Conservation (phyloP, 805 yeast species). For the Ogataea pignaliae region DNA sequence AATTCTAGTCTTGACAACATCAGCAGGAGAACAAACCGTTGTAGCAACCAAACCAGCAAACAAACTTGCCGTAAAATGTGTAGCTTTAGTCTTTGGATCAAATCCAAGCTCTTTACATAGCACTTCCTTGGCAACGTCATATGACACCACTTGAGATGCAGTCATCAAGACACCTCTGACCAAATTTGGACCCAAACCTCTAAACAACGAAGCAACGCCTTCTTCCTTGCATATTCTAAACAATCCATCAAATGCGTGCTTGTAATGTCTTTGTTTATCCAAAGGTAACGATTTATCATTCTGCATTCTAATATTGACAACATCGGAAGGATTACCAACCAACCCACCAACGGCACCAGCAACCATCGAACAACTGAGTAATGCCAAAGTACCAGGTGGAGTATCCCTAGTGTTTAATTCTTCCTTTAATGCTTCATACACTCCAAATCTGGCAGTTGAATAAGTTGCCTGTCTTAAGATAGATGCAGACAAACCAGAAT, state of each 20-base stretch:
- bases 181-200: slow-evolving; percentile 76
- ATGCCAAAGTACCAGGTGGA: slow-evolving; percentile 45
- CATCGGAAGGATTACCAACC: slow-evolving; percentile 85
- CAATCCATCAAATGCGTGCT: slow-evolving; percentile 76
- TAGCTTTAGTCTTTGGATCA: slow-evolving; percentile 57
- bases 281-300: slow-evolving; percentile 70
- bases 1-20: slow-evolving; percentile 82
- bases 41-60: slow-evolving; percentile 87
- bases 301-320: slow-evolving; percentile 87
- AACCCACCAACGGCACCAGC: slow-evolving; percentile 82
- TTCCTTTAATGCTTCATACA: slow-evolving; percentile 75
- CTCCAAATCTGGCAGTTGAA: slow-evolving; percentile 81
- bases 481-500: slow-evolving; percentile 80
- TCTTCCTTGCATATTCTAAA: slow-evolving; percentile 56
- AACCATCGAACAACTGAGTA: slow-evolving; percentile 78
- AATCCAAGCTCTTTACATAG: slow-evolving; percentile 46
- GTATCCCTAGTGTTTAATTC: slow-evolving; percentile 36
- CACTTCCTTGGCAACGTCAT: slow-evolving; percentile 65
- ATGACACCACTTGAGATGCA: slow-evolving; percentile 85
- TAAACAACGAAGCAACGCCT: slow-evolving; percentile 52
- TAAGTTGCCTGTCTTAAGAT: slow-evolving; percentile 83
- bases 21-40: slow-evolving; percentile 89
- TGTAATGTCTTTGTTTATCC: slow-evolving; percentile 65
- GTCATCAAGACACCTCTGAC: slow-evolving; percentile 85
- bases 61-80: slow-evolving; percentile 76